Base-by-base conservation (phyloP, 495 filamentous ascomycete species). In the Aspergillus egyptiacus region DNA sequence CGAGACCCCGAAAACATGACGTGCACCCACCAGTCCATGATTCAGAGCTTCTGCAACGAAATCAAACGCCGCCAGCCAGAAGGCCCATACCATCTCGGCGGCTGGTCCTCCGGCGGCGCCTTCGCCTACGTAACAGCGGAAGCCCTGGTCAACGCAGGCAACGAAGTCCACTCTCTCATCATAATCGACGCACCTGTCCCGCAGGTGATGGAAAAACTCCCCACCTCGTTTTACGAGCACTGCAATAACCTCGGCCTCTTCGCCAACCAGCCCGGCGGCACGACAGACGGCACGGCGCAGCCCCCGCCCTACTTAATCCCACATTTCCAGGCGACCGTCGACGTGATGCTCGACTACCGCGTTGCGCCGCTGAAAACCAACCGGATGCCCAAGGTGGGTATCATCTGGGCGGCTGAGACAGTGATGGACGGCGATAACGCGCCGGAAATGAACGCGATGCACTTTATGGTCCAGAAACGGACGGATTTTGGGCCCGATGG, bases 11-110 rank as follows among this genome's bases (percentile, higher is more conserved):
- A 45, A 0, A 28, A 41, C 6, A 37, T 42, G 15, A 45, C 10
- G 25, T 23, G 25, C 22, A 23, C 33, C 2, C 18, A 50, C 19
- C 9, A 38, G 5, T 44, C 18, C 1, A 41, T 83, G 58, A 72
- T 73, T 0, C 56, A 70, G 27, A 71, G 70, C 42, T 89, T 79
- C 59, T 67, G 83, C 19, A 57, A 66, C 4, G 84, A 86, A 55
- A 83, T 89, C 44, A 75, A 75, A 53, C 74, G 76, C 2, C 78
- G 79, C 22, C 83, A 84, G 55, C 77, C 82, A 2, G 25, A 66
- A 1, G 86, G 85, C 6, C 85, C 86, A 0, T 90, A 89, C 56
- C 63, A 75, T 24, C 56, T 90, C 4, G 76, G 77, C 8, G 86
- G 86, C 37, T 71, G 71, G 73, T 71, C 74, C 31, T 55, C 65